Conservation (phyloP, 1,139 yeast genomes). For the Meyerozyma guilliermondii region DNA sequence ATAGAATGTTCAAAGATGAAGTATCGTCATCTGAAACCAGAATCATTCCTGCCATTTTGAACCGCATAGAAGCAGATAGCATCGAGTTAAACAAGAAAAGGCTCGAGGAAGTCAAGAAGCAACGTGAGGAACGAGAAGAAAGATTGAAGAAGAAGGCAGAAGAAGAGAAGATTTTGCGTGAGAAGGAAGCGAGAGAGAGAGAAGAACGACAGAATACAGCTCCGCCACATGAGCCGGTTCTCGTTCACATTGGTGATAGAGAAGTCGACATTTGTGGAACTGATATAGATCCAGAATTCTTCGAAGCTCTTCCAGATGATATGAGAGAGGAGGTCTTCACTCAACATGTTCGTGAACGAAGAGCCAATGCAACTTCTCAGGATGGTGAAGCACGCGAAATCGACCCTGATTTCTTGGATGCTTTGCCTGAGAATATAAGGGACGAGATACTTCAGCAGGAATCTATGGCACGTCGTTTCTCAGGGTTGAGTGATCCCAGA, state of each 20-base stretch:
- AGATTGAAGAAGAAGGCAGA: conserved; percentile 26
- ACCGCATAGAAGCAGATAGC: conserved; percentile 48
- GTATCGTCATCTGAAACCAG: conserved; percentile 24
- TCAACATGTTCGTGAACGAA: conserved; percentile 71
- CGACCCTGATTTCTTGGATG: conserved; percentile 77
- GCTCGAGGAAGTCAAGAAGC: conserved; percentile 24
- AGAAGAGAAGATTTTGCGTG: conserved; percentile 28
- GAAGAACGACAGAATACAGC: conserved; percentile 17
- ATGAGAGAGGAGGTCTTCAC: conserved; percentile 91
- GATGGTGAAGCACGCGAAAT: conserved; percentile 54
- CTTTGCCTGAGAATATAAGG: conserved; percentile 71
- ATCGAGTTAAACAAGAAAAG: conserved; percentile 23
- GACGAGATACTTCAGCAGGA: conserved; percentile 73
- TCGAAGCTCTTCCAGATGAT: conserved; percentile 87
- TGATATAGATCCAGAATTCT: conserved; percentile 87
- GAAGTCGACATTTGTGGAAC: conserved; percentile 85
- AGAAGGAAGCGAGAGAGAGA: conserved; percentile 33
- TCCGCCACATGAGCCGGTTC: conserved; percentile 42
- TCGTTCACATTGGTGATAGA: conserved; percentile 71
- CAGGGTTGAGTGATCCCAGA: conserved; percentile 21
- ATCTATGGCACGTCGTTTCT: conserved; percentile 40
- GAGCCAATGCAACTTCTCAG: conserved; percentile 47
- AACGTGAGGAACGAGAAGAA: conserved; percentile 19
- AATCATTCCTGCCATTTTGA: conserved; percentile 48
- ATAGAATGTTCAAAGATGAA: conserved; percentile 42